A percentile compares a stretch with the other conserved stretches of the same genome.
These are phyloP conservation scores for Leucocoprinus sp. DNA, from an alignment of 768 basidiomycete genomes.

Conservation along the genomic window DNA sequence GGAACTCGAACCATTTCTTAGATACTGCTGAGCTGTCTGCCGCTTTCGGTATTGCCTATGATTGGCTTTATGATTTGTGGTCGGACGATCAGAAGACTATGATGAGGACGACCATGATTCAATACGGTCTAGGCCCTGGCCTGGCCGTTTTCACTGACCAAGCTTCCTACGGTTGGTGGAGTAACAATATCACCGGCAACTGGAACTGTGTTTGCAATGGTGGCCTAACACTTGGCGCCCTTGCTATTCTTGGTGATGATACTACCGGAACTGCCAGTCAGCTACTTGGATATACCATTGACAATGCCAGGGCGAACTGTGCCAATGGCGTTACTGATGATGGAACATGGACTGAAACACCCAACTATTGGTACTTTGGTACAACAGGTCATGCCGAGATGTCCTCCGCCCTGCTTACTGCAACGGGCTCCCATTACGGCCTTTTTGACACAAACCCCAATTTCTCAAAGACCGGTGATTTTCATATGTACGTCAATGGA, in stretches of 20 bases:
- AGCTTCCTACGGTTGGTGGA: conserved; percentile 72
- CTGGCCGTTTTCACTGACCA: conserved; percentile 37
- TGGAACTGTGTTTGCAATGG: conserved; percentile 98
- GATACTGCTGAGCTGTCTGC: conserved; percentile 85
- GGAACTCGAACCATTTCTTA: conserved; percentile 91
- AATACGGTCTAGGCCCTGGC: conserved; percentile 70
- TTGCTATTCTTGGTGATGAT: conserved; percentile 86
- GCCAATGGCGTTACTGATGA: conserved; percentile 53
- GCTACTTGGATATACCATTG: conserved; percentile 59
- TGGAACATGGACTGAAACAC: conserved; percentile 90
- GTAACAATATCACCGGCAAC: conserved; percentile 65
- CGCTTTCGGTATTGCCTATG: conserved; percentile 89
- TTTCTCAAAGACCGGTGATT: conserved; percentile 65
- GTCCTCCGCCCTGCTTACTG: conserved; percentile 70
- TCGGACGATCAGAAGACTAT: conserved; percentile 57
- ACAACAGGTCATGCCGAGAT: conserved; percentile 88
- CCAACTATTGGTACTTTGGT: conserved; percentile 95
- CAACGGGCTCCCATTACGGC: conserved; percentile 78
- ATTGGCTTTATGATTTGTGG: conserved; percentile 92
- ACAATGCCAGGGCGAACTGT: conserved; percentile 76
- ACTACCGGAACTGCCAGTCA: conserved; percentile 60
- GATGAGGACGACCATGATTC: conserved; percentile 67
- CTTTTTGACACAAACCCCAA: conserved; percentile 66
- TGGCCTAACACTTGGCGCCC: conserved; percentile 80
- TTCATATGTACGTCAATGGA: conserved; percentile 85